These are phyloP conservation scores for Elaeis oleifera DNA, from an alignment of 202 grass and related monocot species.

Conservation along the genomic window DNA sequence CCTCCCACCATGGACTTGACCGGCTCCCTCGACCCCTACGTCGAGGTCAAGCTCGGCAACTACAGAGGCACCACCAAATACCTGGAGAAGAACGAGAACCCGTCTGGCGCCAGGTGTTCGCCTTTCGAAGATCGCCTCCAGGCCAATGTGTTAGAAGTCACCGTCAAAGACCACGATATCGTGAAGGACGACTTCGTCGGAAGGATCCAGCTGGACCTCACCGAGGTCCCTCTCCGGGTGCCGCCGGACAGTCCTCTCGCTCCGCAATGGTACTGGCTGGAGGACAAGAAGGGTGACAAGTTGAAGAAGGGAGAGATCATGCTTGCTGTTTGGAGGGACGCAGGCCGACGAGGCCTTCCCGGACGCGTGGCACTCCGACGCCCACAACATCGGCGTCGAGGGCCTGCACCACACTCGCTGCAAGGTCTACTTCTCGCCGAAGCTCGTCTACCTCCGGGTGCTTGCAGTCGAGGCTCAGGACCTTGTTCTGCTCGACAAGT, in stretches of 20 bases:
- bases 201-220: constrained; percentile 57
- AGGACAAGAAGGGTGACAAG: constrained; percentile 57
- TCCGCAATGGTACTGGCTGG: constrained; percentile 87
- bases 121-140: constrained; percentile 77
- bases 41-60: constrained; percentile 93
- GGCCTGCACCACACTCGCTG: constrained; percentile 68
- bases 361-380: constrained; percentile 86
- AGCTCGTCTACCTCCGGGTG: constrained; percentile 79
- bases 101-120: constrained; percentile 78
- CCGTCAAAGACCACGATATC: constrained; percentile 66
- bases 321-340: constrained; percentile 88
- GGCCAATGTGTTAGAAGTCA: constrained; percentile 61
- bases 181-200: constrained; percentile 62
- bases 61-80: constrained; percentile 64
- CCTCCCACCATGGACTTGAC: constrained; percentile 51
- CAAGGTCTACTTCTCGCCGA: constrained; percentile 98
- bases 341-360: constrained; percentile 98
- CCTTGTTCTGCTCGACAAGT: constrained; percentile 59
- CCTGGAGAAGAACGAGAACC: constrained; percentile 35
- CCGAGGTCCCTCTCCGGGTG: constrained; percentile 66
- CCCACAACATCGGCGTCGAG: constrained; percentile 28
- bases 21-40: constrained; percentile 73
- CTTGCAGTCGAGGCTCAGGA: constrained; percentile 63
- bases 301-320: constrained; percentile 70
- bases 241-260: constrained; percentile 87